These are phyloP conservation scores for Platanthera guangdongensis DNA, from an alignment of 106 monocot species.

Conservation along the genomic window DNA sequence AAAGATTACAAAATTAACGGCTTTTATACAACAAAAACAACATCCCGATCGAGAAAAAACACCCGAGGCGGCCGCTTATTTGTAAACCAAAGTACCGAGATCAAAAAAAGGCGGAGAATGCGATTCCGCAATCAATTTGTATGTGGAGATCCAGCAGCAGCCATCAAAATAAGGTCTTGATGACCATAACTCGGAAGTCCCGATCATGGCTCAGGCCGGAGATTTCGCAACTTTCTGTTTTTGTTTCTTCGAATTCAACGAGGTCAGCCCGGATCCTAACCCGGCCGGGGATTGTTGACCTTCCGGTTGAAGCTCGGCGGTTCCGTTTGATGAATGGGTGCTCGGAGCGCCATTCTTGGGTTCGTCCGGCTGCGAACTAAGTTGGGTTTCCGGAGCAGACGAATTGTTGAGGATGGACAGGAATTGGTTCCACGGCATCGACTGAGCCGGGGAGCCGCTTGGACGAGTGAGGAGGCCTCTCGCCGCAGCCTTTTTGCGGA, in stretches of 20 bases:
- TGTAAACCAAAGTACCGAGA: background rate
- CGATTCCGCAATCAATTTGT: background rate
- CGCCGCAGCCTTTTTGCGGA: conserved; percentile 81
- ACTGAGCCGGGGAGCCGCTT: conserved; percentile 46
- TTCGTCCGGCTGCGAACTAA: conserved; percentile 15
- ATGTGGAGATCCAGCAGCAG: background rate
- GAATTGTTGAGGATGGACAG: conserved; percentile 53
- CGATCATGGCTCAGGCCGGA: background rate
- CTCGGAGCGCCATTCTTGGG: conserved; percentile 10
- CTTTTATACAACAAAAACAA: too few species aligned
- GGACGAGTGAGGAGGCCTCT: conserved; percentile 59
- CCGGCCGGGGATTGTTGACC: conserved; percentile 46
- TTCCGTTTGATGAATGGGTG: conserved; percentile 9
- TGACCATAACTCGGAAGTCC: background rate
- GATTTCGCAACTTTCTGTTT: conserved; percentile 44
- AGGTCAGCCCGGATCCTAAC: conserved; percentile 56
- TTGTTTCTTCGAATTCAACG: conserved; percentile 77
- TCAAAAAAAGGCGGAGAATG: conserved; percentile 1
- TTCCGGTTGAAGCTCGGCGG: background rate
- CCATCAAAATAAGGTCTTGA: background rate
- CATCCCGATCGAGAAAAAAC: background rate
- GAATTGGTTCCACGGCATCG: conserved; percentile 41
- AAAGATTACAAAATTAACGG: too few species aligned
- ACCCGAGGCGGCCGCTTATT: background rate
- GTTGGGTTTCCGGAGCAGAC: conserved; percentile 9